phyloP scores from a whole-genome alignment of 495 filamentous ascomycete species.

The Xylaria scruposa region DNA sequence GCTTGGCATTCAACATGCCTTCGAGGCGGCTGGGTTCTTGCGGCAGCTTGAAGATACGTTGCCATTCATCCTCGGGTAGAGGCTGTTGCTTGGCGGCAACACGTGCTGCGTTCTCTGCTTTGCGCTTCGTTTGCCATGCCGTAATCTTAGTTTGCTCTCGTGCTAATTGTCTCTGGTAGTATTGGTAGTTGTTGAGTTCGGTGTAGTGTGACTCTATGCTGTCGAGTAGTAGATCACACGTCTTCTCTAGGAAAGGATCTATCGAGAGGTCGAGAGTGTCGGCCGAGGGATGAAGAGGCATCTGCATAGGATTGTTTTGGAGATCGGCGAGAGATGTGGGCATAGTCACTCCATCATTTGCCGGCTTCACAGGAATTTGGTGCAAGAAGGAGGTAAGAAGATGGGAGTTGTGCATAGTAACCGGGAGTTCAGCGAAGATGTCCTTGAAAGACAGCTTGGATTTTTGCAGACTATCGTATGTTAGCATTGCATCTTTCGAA shows the following conservation, averaged over 20 bases:
- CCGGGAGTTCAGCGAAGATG: slow-evolving; percentile 89
- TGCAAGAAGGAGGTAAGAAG: slow-evolving; percentile 94
- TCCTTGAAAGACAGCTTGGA: slow-evolving; percentile 92
- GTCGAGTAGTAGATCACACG: slow-evolving; percentile 92
- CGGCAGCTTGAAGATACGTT: slow-evolving; percentile 95
- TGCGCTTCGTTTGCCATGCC: slow-evolving; percentile 93
- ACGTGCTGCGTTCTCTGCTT: slow-evolving; percentile 88
- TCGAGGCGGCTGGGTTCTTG: slow-evolving; percentile 91
- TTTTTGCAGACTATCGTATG: slow-evolving; percentile 75
- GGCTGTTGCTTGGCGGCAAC: slow-evolving; percentile 84
- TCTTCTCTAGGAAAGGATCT: slow-evolving; percentile 98
- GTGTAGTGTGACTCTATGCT: slow-evolving; percentile 97
- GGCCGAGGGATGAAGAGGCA: slow-evolving; percentile 82
- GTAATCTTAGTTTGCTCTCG: slow-evolving; percentile 97
- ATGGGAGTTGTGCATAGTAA: slow-evolving; percentile 94
- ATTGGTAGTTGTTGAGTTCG: slow-evolving; percentile 98
- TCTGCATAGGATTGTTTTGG: slow-evolving; percentile 57
- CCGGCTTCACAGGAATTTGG: slow-evolving; percentile 69
- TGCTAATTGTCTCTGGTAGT: slow-evolving; percentile 93
- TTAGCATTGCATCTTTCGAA: slow-evolving; percentile 39
- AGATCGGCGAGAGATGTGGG: slow-evolving; percentile 80
- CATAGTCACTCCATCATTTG: slow-evolving; percentile 66
- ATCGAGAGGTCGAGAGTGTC: slow-evolving; percentile 90
- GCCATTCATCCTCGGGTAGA: slow-evolving; percentile 97
- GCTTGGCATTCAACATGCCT: slow-evolving; percentile 87